Evolutionary conservation across 768 basidiomycete genomes (phyloP), one percentile per base, ranked within the genome.

Genomic region (Lactarius sp.): DNA sequence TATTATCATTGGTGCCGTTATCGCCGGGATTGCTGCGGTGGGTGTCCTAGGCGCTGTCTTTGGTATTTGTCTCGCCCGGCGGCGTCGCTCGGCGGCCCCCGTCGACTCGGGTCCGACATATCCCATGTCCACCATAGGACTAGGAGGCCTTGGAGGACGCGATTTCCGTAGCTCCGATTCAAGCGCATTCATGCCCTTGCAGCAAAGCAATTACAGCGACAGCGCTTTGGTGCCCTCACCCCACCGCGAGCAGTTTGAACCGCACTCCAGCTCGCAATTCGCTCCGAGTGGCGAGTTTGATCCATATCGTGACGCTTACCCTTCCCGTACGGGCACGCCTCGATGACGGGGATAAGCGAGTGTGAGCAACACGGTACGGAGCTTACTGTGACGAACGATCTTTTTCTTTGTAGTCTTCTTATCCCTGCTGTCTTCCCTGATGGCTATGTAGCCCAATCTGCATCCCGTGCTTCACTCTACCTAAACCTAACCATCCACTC

Each of bases 121-220:
- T 65, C 74, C 77, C 60, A 77, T 79, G 77, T 73, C 75, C 39
- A 57, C 77, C 64, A 59, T 69, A 62, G 65, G 71, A 60, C 68
- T 66, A n/a, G 70, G 60, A 18, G 31, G 74, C 62, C 33, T 70
- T 69, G 56, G 66, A 69, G 44, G 69, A 61, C 64, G 73, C 33
- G 78, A 72, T 60, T 68, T 71, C 59, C 75, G 84, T 46, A 74
- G 74, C 74, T 85, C 85, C 66, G 83, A 87, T 75, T 84, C 85
- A 69, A 86, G 85, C 66, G 81, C 86, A 41, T 89, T 90, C 70
- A 77, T 87, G 56, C 88, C 88, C n/a, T 72, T 90, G 69, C 82
- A 83, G 67, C 85, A 86, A 71, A 82, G 81, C 37, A 83, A 83
- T 67, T 77, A 78, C 52, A 87, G 85, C 71, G 54, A 60, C 3